These are phyloP conservation scores for Apium graveolens DNA, from an alignment of 129 eudicot genomes.

Conservation along the genomic window DNA sequence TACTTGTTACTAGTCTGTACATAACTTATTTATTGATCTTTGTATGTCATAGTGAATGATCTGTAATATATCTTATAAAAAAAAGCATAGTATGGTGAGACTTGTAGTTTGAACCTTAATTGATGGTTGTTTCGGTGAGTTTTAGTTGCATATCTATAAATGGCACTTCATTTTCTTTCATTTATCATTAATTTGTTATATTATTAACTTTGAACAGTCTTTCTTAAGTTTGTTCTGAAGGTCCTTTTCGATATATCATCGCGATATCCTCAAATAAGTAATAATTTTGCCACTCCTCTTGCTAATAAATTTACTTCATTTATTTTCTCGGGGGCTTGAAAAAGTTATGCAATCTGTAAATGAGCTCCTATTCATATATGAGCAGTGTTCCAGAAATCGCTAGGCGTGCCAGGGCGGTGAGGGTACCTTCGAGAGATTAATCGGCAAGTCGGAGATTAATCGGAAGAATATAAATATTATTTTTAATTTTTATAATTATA, in stretches of 20 bases:
- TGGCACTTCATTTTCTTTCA: neutral
- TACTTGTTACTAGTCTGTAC: neutral
- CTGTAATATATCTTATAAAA: neutral
- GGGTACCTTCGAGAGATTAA: too few relatives aligned
- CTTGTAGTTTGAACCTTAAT: neutral
- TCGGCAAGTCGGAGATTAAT: too few relatives aligned
- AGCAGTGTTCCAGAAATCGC: too few relatives aligned
- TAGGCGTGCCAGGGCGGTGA: too few relatives aligned
- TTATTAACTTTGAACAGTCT: neutral
- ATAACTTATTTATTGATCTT: neutral
- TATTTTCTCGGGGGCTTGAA: too few relatives aligned
- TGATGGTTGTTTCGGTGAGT: neutral
- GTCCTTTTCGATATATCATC: neutral
- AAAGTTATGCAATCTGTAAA: too few relatives aligned
- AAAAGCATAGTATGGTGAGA: neutral
- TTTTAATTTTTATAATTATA: too few relatives aligned
- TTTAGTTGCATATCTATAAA: neutral
- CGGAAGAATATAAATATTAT: too few relatives aligned
- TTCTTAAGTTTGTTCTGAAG: neutral
- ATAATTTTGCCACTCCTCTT: too few relatives aligned
- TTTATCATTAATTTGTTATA: neutral
- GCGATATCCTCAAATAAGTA: too few relatives aligned
- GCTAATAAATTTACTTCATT: too few relatives aligned
- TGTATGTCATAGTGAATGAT: neutral
- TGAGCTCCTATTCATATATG: too few relatives aligned